These are phyloP conservation scores for Hypoxylon sp. DNA, from an alignment of 2,329 filamentous ascomycete genomes.

Conservation along the genomic window DNA sequence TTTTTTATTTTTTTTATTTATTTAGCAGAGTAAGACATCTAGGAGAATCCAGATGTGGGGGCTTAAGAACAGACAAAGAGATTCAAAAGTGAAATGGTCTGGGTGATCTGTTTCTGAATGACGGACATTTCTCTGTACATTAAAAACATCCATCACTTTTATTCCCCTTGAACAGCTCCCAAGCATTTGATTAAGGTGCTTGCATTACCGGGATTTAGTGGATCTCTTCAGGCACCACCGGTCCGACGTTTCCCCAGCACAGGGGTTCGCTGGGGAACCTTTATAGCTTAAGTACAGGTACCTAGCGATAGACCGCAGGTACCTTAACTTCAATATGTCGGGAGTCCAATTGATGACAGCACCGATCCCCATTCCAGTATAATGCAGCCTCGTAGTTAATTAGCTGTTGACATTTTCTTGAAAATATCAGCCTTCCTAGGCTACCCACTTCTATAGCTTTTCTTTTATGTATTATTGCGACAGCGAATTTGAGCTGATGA, in stretches of 20 bases:
- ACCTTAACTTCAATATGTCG: constrained; percentile 7
- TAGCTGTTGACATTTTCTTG: constrained; percentile 18
- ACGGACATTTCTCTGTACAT: constrained; percentile 30
- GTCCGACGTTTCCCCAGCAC: constrained; percentile 50
- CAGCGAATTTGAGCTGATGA: constrained; percentile 7
- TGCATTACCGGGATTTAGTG: constrained; percentile 39
- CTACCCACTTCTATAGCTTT: constrained; percentile 11
- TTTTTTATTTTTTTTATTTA: no score
- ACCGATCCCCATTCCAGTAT: constrained; percentile 15
- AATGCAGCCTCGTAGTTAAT: constrained; percentile 44
- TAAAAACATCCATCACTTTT: constrained; percentile 30
- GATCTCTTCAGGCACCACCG: constrained; percentile 31
- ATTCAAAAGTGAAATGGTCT: constrained; percentile 20
- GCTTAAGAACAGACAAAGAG: constrained; percentile 22
- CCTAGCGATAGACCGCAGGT: constrained; percentile 13
- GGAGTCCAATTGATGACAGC: constrained; percentile 20
- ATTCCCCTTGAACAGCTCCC: constrained; percentile 42
- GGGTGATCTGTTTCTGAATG: constrained; percentile 21
- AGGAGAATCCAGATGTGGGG: constrained; percentile 15
- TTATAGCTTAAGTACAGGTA: constrained; percentile 16
- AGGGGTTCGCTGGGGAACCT: constrained; percentile 29
- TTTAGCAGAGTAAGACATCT: constrained; percentile 22
- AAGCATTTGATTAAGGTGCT: constrained; percentile 37
- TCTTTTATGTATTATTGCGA: constrained; percentile 14
- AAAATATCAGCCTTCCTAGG: constrained; percentile 24